phyloP scores from a whole-genome alignment of 805 yeast genomes.

The Saturnispora sekii region DNA sequence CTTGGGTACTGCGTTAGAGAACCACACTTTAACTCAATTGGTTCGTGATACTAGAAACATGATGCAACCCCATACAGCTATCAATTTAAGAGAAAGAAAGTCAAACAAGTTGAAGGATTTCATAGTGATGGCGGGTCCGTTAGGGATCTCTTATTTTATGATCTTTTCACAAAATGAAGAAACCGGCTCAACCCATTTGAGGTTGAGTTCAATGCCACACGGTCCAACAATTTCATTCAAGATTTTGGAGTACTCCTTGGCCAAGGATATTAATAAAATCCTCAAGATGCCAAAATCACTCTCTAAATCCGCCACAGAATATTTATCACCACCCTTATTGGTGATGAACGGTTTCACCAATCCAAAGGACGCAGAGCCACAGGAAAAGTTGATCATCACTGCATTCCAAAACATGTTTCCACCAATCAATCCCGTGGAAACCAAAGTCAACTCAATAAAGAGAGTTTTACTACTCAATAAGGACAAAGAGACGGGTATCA shows the following conservation, averaged over 20 bases:
- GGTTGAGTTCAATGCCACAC: constrained; percentile 80
- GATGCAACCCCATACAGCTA: constrained; percentile 97
- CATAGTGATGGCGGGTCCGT: constrained; percentile 97
- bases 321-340: constrained; percentile 72
- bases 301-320: constrained; percentile 53
- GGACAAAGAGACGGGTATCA: constrained; percentile 56
- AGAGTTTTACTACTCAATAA: constrained; percentile 80
- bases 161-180: constrained; percentile 74
- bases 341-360: constrained; percentile 87
- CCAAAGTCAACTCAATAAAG: constrained; percentile 63
- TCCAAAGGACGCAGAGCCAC: constrained; percentile 50
- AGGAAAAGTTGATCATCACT: constrained; percentile 77
- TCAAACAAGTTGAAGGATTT: constrained; percentile 83
- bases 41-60: constrained; percentile 80
- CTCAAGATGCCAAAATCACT: constrained; percentile 73
- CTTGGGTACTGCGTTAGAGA: constrained; percentile 63
- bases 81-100: constrained; percentile 76
- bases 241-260: constrained; percentile 65
- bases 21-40: constrained; percentile 73
- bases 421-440: constrained; percentile 77
- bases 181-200: constrained; percentile 70
- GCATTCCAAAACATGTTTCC: constrained; percentile 95
- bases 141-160: constrained; percentile 84
- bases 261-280: constrained; percentile 65
- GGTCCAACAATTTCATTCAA: constrained; percentile 91